Percentiles rank a stretch among this genome's conserved stretches.
These are phyloP conservation scores for Neofusicoccum sp. DNA, from an alignment of 2,329 filamentous ascomycete species.

Conservation along the genomic window DNA sequence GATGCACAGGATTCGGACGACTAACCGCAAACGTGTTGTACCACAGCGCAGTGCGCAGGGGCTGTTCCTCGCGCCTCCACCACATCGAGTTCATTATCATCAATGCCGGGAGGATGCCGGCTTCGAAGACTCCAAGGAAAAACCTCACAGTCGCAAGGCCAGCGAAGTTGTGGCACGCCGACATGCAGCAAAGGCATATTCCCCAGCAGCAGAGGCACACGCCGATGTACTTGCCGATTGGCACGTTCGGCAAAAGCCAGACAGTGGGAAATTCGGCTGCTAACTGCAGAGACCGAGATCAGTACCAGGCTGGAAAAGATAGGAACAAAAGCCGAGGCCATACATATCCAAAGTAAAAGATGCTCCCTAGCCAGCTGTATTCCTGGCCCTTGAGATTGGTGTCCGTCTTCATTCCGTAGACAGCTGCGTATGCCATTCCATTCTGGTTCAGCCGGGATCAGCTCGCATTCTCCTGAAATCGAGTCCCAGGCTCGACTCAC, in stretches of 20 bases:
- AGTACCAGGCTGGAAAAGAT: neutral
- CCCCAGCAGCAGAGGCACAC: slow-evolving; percentile 54
- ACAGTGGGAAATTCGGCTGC: slow-evolving; percentile 60
- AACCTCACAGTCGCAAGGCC: slow-evolving; percentile 44
- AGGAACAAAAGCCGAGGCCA: neutral
- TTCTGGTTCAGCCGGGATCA: neutral
- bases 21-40: slow-evolving; percentile 31
- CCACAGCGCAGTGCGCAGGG: neutral
- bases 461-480: neutral
- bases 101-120: slow-evolving; percentile 23
- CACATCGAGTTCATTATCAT: slow-evolving; percentile 29
- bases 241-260: slow-evolving; percentile 57
- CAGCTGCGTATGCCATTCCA: slow-evolving; percentile 11
- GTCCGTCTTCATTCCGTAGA: slow-evolving; percentile 21
- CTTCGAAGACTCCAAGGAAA: slow-evolving; percentile 28
- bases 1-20: neutral
- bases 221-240: slow-evolving; percentile 49
- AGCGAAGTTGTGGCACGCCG: slow-evolving; percentile 59
- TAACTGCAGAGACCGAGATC: neutral
- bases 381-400: slow-evolving; percentile 20
- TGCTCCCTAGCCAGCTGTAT: slow-evolving; percentile 21
- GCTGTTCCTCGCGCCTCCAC: slow-evolving; percentile 13
- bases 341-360: slow-evolving; percentile 18
- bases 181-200: slow-evolving; percentile 58
- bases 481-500: neutral